Evolutionary conservation across 192 early-diverging fungal species (phyloP).

Genomic region (Coemansia sp.): DNA sequence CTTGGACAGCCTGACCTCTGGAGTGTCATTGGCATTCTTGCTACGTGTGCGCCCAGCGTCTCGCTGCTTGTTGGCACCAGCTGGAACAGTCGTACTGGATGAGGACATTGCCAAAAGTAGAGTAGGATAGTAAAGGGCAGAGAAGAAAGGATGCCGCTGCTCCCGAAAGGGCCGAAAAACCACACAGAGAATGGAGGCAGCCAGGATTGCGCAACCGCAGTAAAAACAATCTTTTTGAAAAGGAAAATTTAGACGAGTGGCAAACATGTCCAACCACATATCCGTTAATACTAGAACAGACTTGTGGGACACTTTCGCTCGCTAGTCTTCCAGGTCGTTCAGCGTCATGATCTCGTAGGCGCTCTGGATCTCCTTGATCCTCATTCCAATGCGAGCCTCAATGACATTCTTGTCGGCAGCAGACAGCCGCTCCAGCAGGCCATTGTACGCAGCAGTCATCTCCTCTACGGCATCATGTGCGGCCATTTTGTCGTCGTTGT

Average conservation of each 20-base stretch:
- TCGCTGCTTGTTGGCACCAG: neutral
- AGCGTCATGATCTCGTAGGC: conserved; percentile 50
- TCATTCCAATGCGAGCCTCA: conserved; percentile 42
- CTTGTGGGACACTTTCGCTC: neutral
- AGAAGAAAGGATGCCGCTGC: no score
- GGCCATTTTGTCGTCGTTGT: conserved; percentile 46
- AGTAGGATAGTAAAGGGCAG: no score
- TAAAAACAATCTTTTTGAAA: neutral
- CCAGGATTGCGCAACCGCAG: no score
- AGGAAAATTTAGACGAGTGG: neutral
- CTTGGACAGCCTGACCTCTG: conserved; percentile 66
- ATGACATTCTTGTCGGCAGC: conserved; percentile 20
- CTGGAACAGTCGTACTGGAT: no score
- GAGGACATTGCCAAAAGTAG: no score
- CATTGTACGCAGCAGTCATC: conserved; percentile 29
- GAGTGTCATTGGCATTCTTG: conserved; percentile 17
- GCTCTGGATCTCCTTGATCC: conserved; percentile 51
- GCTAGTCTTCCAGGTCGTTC: conserved; percentile 39
- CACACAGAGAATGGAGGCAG: no score
- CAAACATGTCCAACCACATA: neutral
- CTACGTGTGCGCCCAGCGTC: neutral
- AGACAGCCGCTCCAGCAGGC: conserved; percentile 22
- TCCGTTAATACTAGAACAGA: no score
- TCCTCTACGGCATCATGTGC: conserved; percentile 51
- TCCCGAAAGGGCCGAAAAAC: no score